Evolutionary conservation across 805 yeast species (phyloP).

Genomic region (Candida schatavii): DNA sequence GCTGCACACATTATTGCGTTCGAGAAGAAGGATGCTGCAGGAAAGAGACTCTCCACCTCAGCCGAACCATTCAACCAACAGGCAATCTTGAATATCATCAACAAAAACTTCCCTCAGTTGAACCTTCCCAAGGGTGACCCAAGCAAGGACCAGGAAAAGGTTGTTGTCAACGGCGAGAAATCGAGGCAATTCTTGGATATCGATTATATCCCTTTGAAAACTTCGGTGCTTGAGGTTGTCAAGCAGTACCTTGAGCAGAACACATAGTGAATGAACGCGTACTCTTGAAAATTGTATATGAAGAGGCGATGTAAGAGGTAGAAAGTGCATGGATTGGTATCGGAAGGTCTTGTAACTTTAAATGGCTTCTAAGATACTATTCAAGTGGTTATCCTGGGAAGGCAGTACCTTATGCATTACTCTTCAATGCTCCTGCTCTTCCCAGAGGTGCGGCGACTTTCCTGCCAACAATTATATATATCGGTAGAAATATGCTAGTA

Average conservation of each 20-base stretch:
- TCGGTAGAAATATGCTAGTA: too few species aligned
- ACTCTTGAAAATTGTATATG: too few species aligned
- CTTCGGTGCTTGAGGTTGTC: slow-evolving; percentile 16
- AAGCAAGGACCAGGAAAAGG: slow-evolving; percentile 3
- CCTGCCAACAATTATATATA: too few species aligned
- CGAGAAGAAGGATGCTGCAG: slow-evolving; percentile 26
- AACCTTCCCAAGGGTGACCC: slow-evolving; percentile 7
- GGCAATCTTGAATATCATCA: slow-evolving; percentile 20
- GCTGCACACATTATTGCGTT: slow-evolving; percentile 41
- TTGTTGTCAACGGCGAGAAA: slow-evolving; percentile 3
- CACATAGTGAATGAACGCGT: too few species aligned
- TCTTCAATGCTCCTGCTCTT: too few species aligned
- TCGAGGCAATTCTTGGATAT: slow-evolving; percentile 5
- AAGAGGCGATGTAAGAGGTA: too few species aligned
- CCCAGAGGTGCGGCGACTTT: too few species aligned
- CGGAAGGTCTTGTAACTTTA: too few species aligned
- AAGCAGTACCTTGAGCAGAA: slow-evolving; percentile 15
- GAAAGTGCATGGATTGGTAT: too few species aligned
- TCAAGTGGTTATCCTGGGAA: too few species aligned
- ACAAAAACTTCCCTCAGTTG: slow-evolving; percentile 15
- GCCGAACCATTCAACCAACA: slow-evolving; percentile 19
- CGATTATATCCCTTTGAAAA: slow-evolving; percentile 10
- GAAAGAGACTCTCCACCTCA: slow-evolving; percentile 24
- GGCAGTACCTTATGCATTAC: too few species aligned
- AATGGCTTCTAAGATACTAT: too few species aligned